Evolutionary conservation across 768 basidiomycete genomes (phyloP).

Genomic region (Punctularia strigosozonata): DNA sequence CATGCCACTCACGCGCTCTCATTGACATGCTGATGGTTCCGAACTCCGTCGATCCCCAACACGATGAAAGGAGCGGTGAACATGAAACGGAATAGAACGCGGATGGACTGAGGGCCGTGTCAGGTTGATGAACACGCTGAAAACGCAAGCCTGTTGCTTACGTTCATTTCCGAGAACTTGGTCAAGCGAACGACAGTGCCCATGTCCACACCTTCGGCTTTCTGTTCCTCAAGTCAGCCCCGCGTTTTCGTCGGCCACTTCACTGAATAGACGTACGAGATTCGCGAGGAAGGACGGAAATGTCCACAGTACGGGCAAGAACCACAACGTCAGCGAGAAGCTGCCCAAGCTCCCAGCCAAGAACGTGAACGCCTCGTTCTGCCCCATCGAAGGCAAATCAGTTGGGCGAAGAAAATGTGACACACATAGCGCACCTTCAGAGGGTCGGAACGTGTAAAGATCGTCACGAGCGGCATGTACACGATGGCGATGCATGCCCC

Average conservation of each 20-base stretch:
- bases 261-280: conserved; percentile 31
- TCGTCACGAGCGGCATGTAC: conserved; percentile 62
- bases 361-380: conserved; percentile 65
- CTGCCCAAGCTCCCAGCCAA: conserved; percentile 61
- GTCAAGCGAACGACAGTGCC: conserved; percentile 59
- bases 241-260: background rate
- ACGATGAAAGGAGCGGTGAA: conserved; percentile 56
- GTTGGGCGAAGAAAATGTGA: background rate
- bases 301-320: conserved; percentile 58
- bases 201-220: conserved; percentile 48
- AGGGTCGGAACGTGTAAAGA: conserved; percentile 46
- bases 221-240: conserved; percentile 24
- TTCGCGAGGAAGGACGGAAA: conserved; percentile 56
- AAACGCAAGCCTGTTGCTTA: conserved; percentile 21
- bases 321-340: conserved; percentile 61
- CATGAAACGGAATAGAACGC: conserved; percentile 61
- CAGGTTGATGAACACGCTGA: conserved; percentile 1
- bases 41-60: conserved; percentile 58
- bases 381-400: conserved; percentile 7
- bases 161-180: conserved; percentile 77
- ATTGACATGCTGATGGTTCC: conserved; percentile 52
- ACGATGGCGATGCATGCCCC: conserved; percentile 50
- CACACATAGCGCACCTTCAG: conserved; percentile 33
- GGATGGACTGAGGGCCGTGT: conserved; percentile 37
- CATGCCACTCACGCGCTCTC: conserved; percentile 34